phyloP scores from a whole-genome alignment of 2,329 filamentous ascomycete genomes.

The Aspergillus sp. region DNA sequence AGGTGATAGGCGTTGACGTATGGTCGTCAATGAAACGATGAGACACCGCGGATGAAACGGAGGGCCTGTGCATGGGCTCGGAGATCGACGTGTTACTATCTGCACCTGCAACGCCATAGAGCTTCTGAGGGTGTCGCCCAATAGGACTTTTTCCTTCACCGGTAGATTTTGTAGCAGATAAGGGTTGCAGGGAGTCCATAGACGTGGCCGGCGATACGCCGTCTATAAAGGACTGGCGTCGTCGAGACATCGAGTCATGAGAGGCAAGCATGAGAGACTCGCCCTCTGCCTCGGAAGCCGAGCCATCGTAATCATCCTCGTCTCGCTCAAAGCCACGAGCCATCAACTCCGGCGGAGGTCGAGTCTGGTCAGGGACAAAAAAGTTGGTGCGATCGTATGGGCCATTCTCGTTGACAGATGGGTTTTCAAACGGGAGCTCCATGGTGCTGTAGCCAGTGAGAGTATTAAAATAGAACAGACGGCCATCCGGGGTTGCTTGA shows the following conservation, averaged over 20 bases:
- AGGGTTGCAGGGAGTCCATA: constrained; percentile 83
- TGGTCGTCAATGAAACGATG: constrained; percentile 89
- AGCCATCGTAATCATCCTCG: constrained; percentile 89
- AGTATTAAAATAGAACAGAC: constrained; percentile 97
- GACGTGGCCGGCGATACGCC: constrained; percentile 83
- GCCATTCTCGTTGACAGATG: constrained; percentile 76
- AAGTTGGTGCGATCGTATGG: constrained; percentile 87
- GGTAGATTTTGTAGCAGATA: constrained; percentile 58
- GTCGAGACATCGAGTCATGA: constrained; percentile 64
- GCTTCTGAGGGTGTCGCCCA: constrained; percentile 20
- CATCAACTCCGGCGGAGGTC: constrained; percentile 88
- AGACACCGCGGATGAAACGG: constrained; percentile 58
- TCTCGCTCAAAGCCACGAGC: constrained; percentile 77
- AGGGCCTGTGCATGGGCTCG: constrained; percentile 47
- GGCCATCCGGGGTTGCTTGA: constrained; percentile 88
- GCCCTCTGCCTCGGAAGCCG: constrained; percentile 82
- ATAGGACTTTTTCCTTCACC: constrained; percentile 49
- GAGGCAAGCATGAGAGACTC: constrained; percentile 70
- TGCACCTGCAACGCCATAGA: constrained; percentile 44
- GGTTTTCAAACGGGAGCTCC: constrained; percentile 91
- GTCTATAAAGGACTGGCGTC: constrained; percentile 66
- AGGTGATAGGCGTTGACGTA: constrained; percentile 76
- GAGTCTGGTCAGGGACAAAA: constrained; percentile 82
- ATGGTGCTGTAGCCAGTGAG: constrained; percentile 92
- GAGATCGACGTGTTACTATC: constrained; percentile 57